Evolutionary conservation across 345 rosid genomes (phyloP), one percentile per base, ranked within the genome.

Genomic region (Rhizophora mangle): DNA sequence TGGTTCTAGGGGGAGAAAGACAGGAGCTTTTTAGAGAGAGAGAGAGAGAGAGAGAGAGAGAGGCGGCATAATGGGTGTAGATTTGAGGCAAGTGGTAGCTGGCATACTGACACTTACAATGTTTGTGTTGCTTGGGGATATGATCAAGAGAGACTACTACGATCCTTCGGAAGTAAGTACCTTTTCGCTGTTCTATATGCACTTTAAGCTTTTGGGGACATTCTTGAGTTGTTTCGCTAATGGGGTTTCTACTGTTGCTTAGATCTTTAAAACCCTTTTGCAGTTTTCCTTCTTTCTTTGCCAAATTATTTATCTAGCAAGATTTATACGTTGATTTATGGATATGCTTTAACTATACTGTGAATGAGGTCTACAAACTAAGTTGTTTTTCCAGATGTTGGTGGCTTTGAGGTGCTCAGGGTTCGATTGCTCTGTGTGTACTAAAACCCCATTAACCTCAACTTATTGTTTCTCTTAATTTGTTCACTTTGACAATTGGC

Each of bases 101-200:
- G 98, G 90, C 59, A 82, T 95, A 49, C 85, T 95, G 74, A 92
- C 97, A 2, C 74, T 92, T 61, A 90, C 98, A 46, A 91, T 95
- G 99, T 95, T 95, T 69, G 89, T 95, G 9, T 90, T 95, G 99
- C 98, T 96, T 47, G 98, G 90, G 5, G 82, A 89, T 70, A 96
- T 96, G 99, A 89, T 96, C 86, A 94, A 92, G 79, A 79, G 99
- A 75, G 99, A 95, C 73, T 91, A 95, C 76, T 83, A 80, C 66
- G 97, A 90, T 83, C 76, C 96, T 47, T 80, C 76, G 77, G 81
- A 85, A 65, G 98, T 95, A 79, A 61, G 79, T 62, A 11, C 47
- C 47, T 52, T 13, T 15, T 57, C 61, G 36, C 52, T 47, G 10
- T 30, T 34, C 49, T 30, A 24, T 24, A 46, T 49, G 37, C 56